A percentile compares a stretch with the other conserved stretches of the same genome.
These are phyloP conservation scores for Chaetomidium leptoderma DNA, from an alignment of 495 filamentous ascomycete genomes.

Conservation along the genomic window DNA sequence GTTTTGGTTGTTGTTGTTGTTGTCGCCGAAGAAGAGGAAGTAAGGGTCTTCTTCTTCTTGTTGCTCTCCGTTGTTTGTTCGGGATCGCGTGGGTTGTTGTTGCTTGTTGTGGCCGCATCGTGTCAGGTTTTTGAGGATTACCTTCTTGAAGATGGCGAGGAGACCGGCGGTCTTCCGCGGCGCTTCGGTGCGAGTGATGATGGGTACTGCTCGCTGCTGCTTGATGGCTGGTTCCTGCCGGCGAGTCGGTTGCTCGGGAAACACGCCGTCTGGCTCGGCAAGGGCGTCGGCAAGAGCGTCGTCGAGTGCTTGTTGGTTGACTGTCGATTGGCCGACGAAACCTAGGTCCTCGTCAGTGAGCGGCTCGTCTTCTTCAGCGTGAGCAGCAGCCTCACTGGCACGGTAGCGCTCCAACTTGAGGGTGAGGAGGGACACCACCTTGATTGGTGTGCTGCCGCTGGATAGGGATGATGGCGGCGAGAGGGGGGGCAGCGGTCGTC, in stretches of 20 bases:
- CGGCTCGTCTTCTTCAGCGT: too few species aligned
- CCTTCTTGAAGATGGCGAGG: not conserved
- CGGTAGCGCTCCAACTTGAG: not conserved
- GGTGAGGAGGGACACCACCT: not conserved
- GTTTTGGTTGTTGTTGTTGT: not conserved
- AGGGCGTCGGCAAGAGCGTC: not conserved
- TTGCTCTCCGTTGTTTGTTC: not conserved
- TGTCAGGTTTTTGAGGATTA: not conserved
- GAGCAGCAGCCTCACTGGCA: too few species aligned
- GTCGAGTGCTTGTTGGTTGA: too few species aligned
- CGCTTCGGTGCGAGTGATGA: not conserved
- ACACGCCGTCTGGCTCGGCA: too few species aligned
- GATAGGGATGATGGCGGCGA: too few species aligned
- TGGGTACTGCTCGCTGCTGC: too few species aligned
- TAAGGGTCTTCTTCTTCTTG: not conserved
- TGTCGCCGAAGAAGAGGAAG: not conserved
- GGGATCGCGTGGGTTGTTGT: not conserved
- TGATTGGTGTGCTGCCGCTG: not conserved
- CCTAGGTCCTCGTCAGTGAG: not conserved
- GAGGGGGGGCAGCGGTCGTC: not conserved
- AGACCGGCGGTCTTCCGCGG: not conserved
- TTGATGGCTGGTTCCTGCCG: not conserved
- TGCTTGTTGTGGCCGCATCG: not conserved
- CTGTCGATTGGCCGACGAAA: not conserved
- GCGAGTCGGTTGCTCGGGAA: not conserved